These are phyloP conservation scores for Sequoia sempervirens DNA, from an alignment of 75 land plant genomes.

Conservation along the genomic window DNA sequence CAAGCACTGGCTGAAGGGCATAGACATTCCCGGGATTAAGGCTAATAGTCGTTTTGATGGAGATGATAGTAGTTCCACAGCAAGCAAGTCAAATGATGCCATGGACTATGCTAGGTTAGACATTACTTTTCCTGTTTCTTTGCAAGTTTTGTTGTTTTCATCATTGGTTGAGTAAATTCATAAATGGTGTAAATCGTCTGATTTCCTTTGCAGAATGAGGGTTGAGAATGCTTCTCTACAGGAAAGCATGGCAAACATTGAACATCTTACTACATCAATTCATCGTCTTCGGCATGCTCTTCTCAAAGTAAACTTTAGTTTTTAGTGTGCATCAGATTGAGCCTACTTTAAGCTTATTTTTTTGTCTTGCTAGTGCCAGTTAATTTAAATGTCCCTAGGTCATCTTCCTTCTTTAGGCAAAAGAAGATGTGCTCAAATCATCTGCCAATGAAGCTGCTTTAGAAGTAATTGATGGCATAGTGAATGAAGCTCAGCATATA, in stretches of 20 bases:
- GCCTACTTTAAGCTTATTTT: background rate
- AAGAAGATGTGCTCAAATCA: slow-evolving; percentile 23
- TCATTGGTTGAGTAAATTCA: background rate
- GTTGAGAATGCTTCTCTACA: slow-evolving; percentile 85
- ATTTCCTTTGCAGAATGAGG: slow-evolving; percentile 49
- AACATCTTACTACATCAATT: slow-evolving; percentile 63
- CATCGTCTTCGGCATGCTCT: slow-evolving; percentile 68
- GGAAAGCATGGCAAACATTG: slow-evolving; percentile 78
- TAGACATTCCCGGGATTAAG: slow-evolving; percentile 28
- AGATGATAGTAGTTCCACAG: slow-evolving; percentile 10
- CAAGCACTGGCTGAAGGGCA: slow-evolving; percentile 50
- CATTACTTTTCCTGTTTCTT: background rate
- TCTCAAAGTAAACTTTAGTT: slow-evolving; percentile 30
- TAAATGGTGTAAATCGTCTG: background rate
- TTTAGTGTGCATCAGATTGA: background rate
- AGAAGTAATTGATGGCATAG: slow-evolving; percentile 48
- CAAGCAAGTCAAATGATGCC: slow-evolving; percentile 26
- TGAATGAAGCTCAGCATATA: slow-evolving; percentile 57
- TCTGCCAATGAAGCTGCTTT: slow-evolving; percentile 14
- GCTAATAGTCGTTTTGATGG: slow-evolving; percentile 17
- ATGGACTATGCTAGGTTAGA: slow-evolving; percentile 67
- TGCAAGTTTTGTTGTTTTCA: background rate
- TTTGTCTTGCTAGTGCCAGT: background rate
- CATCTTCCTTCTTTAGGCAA: slow-evolving; percentile 19
- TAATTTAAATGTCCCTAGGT: background rate